A percentile compares a stretch with the other conserved stretches of the same genome.
phyloP scores from a whole-genome alignment of 2,329 filamentous ascomycete genomes.

The Cytospora leucostoma region DNA sequence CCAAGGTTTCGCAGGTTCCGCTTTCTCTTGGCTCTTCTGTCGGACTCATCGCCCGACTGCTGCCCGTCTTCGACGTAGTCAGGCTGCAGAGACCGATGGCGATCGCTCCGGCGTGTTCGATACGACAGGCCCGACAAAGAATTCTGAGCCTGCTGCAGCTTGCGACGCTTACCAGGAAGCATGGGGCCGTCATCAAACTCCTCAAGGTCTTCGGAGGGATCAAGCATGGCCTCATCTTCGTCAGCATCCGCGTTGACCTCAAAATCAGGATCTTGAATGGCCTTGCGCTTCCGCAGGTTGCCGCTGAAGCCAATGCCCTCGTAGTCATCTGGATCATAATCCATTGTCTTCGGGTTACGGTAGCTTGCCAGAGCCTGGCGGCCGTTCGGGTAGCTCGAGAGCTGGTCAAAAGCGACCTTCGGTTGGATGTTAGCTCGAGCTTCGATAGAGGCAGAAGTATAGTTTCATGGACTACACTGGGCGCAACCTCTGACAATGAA shows the following conservation, averaged over 20 bases:
- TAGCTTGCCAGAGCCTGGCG: constrained; percentile 31
- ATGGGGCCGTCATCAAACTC: constrained; percentile 22
- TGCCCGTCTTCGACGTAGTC: constrained; percentile 10
- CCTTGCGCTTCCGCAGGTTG: constrained; percentile 21
- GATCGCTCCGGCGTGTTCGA: constrained; percentile 11
- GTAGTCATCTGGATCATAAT: constrained; percentile 23
- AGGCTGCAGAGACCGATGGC: neutral
- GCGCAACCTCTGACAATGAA: too few relatives aligned
- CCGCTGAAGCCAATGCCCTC: constrained; percentile 11
- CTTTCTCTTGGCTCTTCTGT: constrained; percentile 8
- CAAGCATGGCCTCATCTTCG: constrained; percentile 28
- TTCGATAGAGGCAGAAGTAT: neutral
- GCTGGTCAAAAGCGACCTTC: constrained; percentile 36
- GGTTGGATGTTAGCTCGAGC: neutral
- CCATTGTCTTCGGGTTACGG: constrained; percentile 27
- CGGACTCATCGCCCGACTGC: constrained; percentile 10
- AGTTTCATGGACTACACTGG: neutral
- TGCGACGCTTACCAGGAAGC: constrained; percentile 21
- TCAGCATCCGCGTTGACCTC: constrained; percentile 28
- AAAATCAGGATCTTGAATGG: constrained; percentile 38
- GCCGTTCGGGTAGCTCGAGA: constrained; percentile 33
- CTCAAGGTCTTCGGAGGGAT: constrained; percentile 15
- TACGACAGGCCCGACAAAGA: constrained; percentile 1
- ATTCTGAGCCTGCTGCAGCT: constrained; percentile 4
- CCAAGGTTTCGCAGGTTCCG: constrained; percentile 13